These are phyloP conservation scores for Oryza nivara DNA, from an alignment of 176 grass and related monocot genomes.

Conservation along the genomic window DNA sequence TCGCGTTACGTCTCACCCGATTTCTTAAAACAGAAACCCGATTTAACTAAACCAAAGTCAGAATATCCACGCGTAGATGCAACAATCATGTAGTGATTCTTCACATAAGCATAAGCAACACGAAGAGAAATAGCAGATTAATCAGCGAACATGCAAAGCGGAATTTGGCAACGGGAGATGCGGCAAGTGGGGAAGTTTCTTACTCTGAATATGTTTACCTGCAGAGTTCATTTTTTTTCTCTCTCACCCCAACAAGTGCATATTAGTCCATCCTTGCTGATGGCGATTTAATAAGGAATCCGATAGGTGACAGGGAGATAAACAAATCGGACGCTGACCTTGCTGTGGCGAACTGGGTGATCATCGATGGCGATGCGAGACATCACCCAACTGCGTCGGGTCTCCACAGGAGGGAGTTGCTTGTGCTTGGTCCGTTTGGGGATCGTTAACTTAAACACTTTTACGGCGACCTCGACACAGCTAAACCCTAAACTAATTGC, in stretches of 20 bases:
- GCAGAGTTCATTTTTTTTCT: background rate
- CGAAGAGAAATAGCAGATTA: background rate
- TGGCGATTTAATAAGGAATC: slow-evolving; percentile 16
- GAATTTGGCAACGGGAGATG: slow-evolving; percentile 50
- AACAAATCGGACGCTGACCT: slow-evolving; percentile 41
- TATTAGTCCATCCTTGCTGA: slow-evolving; percentile 5
- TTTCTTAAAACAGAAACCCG: slow-evolving; percentile 16
- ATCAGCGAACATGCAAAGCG: slow-evolving; percentile 20
- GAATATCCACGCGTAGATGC: background rate
- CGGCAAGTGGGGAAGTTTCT: slow-evolving; percentile 8
- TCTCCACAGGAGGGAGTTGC: slow-evolving; percentile 42
- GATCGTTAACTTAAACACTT: slow-evolving; percentile 37
- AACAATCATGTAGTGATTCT: background rate
- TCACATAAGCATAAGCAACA: background rate
- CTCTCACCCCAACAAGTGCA: background rate
- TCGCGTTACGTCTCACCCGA: background rate
- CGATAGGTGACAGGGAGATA: slow-evolving; percentile 11
- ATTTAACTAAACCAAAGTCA: slow-evolving; percentile 32
- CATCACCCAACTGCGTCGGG: slow-evolving; percentile 42
- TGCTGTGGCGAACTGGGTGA: background rate
- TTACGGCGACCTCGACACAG: background rate
- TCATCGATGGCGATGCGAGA: slow-evolving; percentile 14
- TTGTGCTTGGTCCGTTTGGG: slow-evolving; percentile 43
- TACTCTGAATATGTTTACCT: slow-evolving; percentile 1
- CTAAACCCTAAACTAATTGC: background rate